phyloP scores from a whole-genome alignment of 345 rosid species.

The Salix caprea region DNA sequence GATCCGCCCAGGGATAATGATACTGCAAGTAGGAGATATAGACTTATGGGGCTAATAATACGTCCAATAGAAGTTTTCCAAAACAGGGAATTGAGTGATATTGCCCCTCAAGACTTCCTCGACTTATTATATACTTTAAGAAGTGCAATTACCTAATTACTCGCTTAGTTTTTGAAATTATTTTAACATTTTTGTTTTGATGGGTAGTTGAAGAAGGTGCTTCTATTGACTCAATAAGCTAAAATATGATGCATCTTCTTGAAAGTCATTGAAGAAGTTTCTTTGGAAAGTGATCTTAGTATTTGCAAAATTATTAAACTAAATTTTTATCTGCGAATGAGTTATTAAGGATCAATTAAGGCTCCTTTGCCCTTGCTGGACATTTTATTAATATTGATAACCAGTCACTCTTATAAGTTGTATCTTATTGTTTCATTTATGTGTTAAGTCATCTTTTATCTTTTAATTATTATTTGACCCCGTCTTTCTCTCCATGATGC shows the following conservation, averaged over 20 bases:
- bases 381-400: neutral
- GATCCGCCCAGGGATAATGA: too few relatives aligned
- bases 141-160: neutral
- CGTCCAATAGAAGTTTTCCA: neutral
- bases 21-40: too few relatives aligned
- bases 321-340: neutral
- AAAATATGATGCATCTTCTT: neutral
- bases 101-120: too few relatives aligned
- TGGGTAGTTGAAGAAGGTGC: neutral
- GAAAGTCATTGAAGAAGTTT: neutral
- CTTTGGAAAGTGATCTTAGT: neutral
- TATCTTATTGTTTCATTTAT: neutral
- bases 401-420: too few relatives aligned
- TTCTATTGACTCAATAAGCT: neutral
- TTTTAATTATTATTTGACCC: neutral
- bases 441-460: neutral
- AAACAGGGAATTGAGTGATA: neutral
- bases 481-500: constrained; percentile 11
- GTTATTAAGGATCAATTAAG: neutral
- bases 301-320: neutral
- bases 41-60: neutral
- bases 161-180: neutral
- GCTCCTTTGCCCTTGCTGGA: neutral
- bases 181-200: neutral
- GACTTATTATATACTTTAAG: neutral